Conservation (phyloP, 768 basidiomycete genomes). For the Hericium erinaceus region DNA sequence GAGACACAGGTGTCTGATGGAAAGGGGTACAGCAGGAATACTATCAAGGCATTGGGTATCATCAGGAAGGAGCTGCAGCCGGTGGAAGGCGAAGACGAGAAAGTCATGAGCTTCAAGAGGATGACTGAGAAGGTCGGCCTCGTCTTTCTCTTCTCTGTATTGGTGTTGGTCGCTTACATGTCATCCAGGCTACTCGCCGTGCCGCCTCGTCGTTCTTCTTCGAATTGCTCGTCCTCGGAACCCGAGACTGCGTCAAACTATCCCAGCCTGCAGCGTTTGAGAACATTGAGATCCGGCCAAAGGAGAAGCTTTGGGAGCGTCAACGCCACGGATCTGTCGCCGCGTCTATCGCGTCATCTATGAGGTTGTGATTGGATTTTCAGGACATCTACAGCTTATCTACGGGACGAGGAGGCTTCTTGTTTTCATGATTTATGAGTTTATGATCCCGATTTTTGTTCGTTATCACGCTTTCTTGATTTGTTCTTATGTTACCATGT, state of each 20-base stretch:
- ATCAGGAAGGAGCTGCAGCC: conserved; percentile 66
- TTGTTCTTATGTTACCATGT: not conserved
- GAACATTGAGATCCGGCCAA: conserved; percentile 77
- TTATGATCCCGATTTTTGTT: not conserved
- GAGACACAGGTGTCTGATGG: conserved; percentile 41
- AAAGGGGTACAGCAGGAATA: conserved; percentile 83
- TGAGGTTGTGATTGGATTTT: conserved; percentile 24
- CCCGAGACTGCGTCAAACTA: conserved; percentile 83
- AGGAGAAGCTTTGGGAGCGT: conserved; percentile 79
- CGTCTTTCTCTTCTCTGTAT: not conserved
- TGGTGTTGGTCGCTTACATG: no score
- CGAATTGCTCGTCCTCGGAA: conserved; percentile 89
- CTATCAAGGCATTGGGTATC: conserved; percentile 71
- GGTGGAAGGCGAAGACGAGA: conserved; percentile 39
- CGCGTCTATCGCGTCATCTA: conserved; percentile 36
- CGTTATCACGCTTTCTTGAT: not conserved
- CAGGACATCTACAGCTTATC: not conserved
- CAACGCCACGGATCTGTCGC: conserved; percentile 37
- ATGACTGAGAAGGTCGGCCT: conserved; percentile 63
- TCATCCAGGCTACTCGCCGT: conserved; percentile 66
- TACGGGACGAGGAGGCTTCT: not conserved
- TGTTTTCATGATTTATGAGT: not conserved
- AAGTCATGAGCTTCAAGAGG: conserved; percentile 65
- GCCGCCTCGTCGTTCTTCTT: conserved; percentile 98
- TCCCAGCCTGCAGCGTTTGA: conserved; percentile 68